Evolutionary conservation across 345 rosid species (phyloP).

Genomic region (Syzygium aromaticum): DNA sequence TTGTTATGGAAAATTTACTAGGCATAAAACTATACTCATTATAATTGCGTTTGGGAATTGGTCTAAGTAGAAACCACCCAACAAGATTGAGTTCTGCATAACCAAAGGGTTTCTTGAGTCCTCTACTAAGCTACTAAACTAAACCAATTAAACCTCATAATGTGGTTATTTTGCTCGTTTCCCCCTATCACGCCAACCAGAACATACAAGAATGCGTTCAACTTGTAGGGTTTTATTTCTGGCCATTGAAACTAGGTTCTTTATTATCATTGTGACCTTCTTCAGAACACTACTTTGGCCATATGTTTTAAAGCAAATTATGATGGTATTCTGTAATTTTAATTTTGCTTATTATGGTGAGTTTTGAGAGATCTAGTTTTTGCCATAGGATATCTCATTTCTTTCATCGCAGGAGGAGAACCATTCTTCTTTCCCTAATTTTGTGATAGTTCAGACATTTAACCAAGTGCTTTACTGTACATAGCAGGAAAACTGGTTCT

Average conservation of each 20-base stretch:
- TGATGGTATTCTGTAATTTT: not conserved
- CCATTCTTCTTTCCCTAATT: not conserved
- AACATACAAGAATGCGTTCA: not conserved
- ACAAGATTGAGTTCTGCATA: not conserved
- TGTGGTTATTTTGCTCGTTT: not conserved
- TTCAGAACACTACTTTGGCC: not conserved
- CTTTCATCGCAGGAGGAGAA: not conserved
- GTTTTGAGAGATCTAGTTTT: not conserved
- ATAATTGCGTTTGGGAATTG: too few relatives aligned
- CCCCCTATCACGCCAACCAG: not conserved
- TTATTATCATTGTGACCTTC: conserved; percentile 1
- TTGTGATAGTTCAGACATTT: not conserved
- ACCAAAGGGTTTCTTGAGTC: not conserved
- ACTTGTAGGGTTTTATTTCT: not conserved
- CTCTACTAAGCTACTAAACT: not conserved
- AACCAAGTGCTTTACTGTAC: not conserved
- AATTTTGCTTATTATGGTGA: not conserved
- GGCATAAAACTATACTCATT: too few relatives aligned
- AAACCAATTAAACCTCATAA: not conserved
- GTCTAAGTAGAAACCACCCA: not conserved
- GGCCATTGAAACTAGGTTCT: conserved; percentile 13
- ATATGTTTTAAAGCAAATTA: not conserved
- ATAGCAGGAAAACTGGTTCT: not conserved
- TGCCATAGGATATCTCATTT: not conserved
- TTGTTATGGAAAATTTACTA: too few relatives aligned